These are phyloP conservation scores for Picochlorum costavermella DNA, from an alignment of 139 green algal species.

Conservation along the genomic window DNA sequence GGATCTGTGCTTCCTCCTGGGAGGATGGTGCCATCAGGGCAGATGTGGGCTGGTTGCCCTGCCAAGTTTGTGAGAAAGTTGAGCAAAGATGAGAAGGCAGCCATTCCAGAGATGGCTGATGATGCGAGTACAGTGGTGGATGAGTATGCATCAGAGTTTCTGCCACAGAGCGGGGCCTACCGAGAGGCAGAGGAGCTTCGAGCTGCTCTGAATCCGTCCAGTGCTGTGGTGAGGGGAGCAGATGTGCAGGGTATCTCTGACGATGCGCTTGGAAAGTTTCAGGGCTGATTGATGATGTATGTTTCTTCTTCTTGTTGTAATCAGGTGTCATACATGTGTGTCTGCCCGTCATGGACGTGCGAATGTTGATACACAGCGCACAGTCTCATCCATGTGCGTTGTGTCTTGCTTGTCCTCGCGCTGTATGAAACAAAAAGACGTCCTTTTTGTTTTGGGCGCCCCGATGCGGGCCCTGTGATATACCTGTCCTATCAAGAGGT, in stretches of 20 bases:
- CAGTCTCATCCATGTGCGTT: too few relatives aligned
- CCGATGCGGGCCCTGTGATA: too few relatives aligned
- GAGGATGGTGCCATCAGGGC: constrained; percentile 60
- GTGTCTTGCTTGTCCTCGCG: too few relatives aligned
- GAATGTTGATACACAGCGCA: too few relatives aligned
- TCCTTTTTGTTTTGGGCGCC: too few relatives aligned
- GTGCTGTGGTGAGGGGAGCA: constrained; percentile 6
- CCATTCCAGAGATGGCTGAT: constrained; percentile 14
- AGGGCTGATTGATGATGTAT: background rate
- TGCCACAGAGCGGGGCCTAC: constrained; percentile 30
- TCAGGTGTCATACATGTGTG: too few relatives aligned
- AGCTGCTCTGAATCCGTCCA: constrained; percentile 15
- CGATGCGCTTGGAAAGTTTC: background rate
- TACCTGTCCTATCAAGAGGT: too few relatives aligned
- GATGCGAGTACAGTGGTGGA: constrained; percentile 13
- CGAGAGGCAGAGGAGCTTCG: constrained; percentile 35
- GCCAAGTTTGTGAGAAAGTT: constrained; percentile 69
- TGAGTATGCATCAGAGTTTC: constrained; percentile 30
- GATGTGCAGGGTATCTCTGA: constrained; percentile 4
- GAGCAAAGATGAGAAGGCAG: constrained; percentile 42
- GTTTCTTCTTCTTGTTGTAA: too few relatives aligned
- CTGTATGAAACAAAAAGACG: too few relatives aligned
- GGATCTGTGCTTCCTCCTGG: constrained; percentile 75
- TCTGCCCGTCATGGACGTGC: too few relatives aligned
- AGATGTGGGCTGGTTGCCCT: constrained; percentile 81